These are phyloP conservation scores for Singerocomus rubriflavus DNA, from an alignment of 1,284 basidiomycete species.

Conservation along the genomic window DNA sequence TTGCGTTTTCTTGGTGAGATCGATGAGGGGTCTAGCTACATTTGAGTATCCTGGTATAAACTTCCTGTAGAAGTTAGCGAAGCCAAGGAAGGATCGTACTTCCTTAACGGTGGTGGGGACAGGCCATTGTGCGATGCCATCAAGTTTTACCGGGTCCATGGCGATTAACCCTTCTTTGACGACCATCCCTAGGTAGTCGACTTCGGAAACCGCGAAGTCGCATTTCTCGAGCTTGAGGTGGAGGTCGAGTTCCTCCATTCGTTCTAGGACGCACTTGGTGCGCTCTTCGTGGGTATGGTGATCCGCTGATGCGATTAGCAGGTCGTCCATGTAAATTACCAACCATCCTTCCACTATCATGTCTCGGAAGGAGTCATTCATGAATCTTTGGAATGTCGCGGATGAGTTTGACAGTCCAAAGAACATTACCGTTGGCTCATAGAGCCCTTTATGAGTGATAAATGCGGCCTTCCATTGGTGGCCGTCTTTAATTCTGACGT, in stretches of 20 bases:
- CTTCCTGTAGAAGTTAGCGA: too few relatives aligned
- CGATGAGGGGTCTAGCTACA: too few relatives aligned
- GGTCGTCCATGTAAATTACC: constrained; percentile 22
- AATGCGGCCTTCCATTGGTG: constrained; percentile 14
- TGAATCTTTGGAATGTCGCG: constrained; percentile 23
- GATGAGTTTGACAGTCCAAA: constrained; percentile 35
- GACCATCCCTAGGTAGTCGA: too few relatives aligned
- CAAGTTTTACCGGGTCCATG: constrained; percentile 37
- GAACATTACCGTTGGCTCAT: constrained; percentile 39
- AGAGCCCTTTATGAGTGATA: not conserved
- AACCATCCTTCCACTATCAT: constrained; percentile 10
- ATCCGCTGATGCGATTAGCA: constrained; percentile 15
- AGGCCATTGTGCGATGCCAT: constrained; percentile 37
- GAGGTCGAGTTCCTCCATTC: constrained; percentile 29
- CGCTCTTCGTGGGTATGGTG: constrained; percentile 4
- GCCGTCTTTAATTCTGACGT: constrained; percentile 21
- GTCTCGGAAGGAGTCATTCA: constrained; percentile 17
- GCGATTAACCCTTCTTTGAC: too few relatives aligned
- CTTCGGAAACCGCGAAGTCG: constrained; percentile 27
- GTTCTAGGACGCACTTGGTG: constrained; percentile 29
- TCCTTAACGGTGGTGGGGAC: constrained; percentile 23
- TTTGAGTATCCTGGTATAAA: too few relatives aligned
- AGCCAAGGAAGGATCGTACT: too few relatives aligned
- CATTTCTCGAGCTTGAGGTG: constrained; percentile 40
- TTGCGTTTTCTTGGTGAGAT: too few relatives aligned